phyloP scores from a whole-genome alignment of 2,329 filamentous ascomycete genomes.

The Diaporthe australafricana region DNA sequence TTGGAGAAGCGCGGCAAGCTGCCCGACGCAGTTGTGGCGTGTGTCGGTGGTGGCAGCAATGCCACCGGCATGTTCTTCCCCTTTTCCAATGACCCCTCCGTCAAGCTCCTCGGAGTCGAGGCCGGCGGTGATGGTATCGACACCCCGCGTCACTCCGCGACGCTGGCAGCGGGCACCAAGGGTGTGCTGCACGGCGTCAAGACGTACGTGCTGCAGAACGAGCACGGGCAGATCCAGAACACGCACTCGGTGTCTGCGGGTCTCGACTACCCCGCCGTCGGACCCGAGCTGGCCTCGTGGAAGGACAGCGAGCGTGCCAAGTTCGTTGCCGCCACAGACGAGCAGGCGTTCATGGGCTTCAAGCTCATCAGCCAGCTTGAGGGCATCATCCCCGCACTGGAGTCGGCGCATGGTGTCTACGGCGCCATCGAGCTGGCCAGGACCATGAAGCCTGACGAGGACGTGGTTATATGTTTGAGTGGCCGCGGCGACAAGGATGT shows the following conservation, averaged over 20 bases:
- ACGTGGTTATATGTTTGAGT: constrained; percentile 93
- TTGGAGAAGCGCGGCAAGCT: constrained; percentile 85
- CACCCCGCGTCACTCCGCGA: constrained; percentile 87
- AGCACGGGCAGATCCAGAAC: constrained; percentile 91
- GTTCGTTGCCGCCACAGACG: constrained; percentile 92
- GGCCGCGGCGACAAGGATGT: constrained; percentile 98
- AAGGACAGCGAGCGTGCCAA: constrained; percentile 89
- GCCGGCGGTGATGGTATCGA: constrained; percentile 94
- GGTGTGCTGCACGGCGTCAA: constrained; percentile 96
- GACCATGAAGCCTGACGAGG: constrained; percentile 88
- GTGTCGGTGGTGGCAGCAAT: constrained; percentile 95
- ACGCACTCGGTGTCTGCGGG: constrained; percentile 98
- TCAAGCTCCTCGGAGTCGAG: constrained; percentile 93
- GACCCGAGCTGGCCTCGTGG: constrained; percentile 91
- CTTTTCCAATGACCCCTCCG: constrained; percentile 85
- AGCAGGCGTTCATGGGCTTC: constrained; percentile 90
- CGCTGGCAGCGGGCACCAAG: constrained; percentile 85
- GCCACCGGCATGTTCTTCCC: constrained; percentile 99
- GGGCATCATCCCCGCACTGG: constrained; percentile 95
- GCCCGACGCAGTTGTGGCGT: constrained; percentile 95
- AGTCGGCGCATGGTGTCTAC: constrained; percentile 92
- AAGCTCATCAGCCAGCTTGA: constrained; percentile 86
- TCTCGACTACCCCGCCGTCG: constrained; percentile 96
- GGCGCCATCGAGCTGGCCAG: constrained; percentile 92
- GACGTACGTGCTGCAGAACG: constrained; percentile 94